Evolutionary conservation across 305 asterid genomes (phyloP).

Genomic region (Fraxinus albicans): DNA sequence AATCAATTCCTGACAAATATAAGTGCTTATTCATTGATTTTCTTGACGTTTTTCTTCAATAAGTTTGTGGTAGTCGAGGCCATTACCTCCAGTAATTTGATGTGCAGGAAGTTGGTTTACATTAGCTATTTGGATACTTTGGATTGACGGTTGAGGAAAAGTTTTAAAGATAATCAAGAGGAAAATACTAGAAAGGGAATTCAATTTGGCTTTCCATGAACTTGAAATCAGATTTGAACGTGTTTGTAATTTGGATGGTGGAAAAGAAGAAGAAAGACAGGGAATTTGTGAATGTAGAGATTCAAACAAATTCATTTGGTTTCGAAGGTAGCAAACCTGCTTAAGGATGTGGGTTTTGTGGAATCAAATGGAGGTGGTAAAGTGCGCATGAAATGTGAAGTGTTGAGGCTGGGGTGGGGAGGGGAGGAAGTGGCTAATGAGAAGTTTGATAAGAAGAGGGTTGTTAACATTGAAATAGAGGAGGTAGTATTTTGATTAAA

Average conservation of each 20-base stretch:
- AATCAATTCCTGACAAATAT: no score
- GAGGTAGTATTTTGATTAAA: conserved; percentile 16
- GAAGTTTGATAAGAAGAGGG: not conserved
- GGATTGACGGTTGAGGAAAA: conserved; percentile 36
- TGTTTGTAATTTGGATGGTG: conserved; percentile 34
- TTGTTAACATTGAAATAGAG: not conserved
- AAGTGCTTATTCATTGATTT: no score
- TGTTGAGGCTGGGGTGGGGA: no score
- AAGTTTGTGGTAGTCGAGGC: no score
- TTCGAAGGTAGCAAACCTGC: conserved; percentile 15
- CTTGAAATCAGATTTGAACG: conserved; percentile 49
- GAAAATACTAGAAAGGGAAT: not conserved
- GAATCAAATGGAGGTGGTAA: conserved; percentile 21
- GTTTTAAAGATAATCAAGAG: conserved; percentile 20
- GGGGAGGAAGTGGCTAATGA: no score
- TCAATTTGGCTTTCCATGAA: conserved; percentile 33
- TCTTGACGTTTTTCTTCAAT: no score
- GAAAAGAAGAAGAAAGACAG: conserved; percentile 28
- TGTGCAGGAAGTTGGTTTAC: no score
- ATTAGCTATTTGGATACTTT: no score
- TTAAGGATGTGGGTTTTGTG: conserved; percentile 1
- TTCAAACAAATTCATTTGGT: conserved; percentile 23
- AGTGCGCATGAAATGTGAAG: not conserved
- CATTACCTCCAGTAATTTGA: no score
- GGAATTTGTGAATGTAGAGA: conserved; percentile 4